Evolutionary conservation across 2,329 filamentous ascomycete species (phyloP).

Genomic region (Arthrobotrys pseudoclavata): DNA sequence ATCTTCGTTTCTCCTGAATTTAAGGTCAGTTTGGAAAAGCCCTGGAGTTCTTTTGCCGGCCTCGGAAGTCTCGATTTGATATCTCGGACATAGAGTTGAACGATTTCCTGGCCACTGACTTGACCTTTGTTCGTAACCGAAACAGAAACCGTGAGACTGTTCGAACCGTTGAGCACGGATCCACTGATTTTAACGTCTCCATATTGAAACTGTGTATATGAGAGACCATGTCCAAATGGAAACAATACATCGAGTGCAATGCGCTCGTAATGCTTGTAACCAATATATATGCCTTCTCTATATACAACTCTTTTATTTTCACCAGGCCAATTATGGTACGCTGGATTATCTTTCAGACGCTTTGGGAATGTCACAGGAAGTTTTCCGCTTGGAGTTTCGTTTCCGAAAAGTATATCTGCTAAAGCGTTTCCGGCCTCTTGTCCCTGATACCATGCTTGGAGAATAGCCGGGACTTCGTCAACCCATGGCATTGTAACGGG

Average conservation of each 20-base stretch:
- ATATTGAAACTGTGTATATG: constrained; percentile 76
- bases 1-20: constrained; percentile 70
- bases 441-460: constrained; percentile 80
- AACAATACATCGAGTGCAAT: constrained; percentile 73
- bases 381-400: constrained; percentile 77
- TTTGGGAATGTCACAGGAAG: constrained; percentile 78
- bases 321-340: constrained; percentile 80
- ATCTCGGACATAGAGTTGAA: constrained; percentile 76
- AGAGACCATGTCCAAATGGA: constrained; percentile 76
- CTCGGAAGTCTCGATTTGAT: constrained; percentile 74
- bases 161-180: constrained; percentile 69
- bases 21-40: constrained; percentile 76
- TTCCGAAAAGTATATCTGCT: constrained; percentile 76
- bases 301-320: constrained; percentile 78
- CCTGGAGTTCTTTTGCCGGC: constrained; percentile 75
- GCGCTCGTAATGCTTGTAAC: constrained; percentile 81
- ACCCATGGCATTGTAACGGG: constrained; percentile 80
- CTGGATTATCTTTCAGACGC: constrained; percentile 75
- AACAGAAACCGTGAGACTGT: constrained; percentile 71
- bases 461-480: constrained; percentile 74
- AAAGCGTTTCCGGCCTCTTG: constrained; percentile 79
- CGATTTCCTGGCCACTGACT: constrained; percentile 75
- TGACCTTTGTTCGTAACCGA: constrained; percentile 73
- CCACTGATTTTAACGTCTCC: constrained; percentile 71
- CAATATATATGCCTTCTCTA: constrained; percentile 79